Conservation (phyloP, 108 stramenopile species). For the Stephanodiscus triporus region DNA sequence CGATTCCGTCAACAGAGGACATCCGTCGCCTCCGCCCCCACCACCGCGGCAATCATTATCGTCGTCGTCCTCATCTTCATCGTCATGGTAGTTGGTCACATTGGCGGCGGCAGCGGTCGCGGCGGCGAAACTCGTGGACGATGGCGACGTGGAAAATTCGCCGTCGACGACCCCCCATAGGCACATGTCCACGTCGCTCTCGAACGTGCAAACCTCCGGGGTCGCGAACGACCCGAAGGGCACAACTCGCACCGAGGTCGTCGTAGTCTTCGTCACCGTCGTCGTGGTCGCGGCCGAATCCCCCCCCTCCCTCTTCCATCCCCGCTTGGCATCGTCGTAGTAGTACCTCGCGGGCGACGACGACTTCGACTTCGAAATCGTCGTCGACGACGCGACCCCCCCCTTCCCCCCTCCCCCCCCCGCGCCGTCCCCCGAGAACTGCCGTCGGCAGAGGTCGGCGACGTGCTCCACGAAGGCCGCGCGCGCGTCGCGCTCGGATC, state of each 20-base stretch:
- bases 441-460: conserved; percentile 14
- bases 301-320: background rate
- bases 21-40: background rate
- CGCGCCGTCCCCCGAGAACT: background rate
- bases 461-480: conserved; percentile 48
- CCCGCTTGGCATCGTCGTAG: background rate
- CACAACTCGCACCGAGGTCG: conserved; percentile 26
- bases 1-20: conserved; percentile 48
- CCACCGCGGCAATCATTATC: conserved; percentile 1
- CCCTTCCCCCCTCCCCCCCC: background rate
- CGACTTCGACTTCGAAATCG: too few relatives aligned
- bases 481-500: conserved; percentile 56
- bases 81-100: conserved; percentile 35
- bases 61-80: conserved; percentile 8
- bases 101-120: background rate
- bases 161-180: conserved; percentile 73
- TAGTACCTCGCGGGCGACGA: too few relatives aligned
- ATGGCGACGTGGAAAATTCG: background rate
- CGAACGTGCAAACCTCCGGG: conserved; percentile 68
- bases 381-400: too few relatives aligned
- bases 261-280: background rate
- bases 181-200: conserved; percentile 75
- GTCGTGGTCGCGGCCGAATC: background rate
- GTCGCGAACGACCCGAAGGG: conserved; percentile 84
- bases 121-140: background rate